Percentiles rank a stretch among this genome's conserved stretches.
Evolutionary conservation across 768 basidiomycete genomes (phyloP).

Genomic region (Boletus bicolor): DNA sequence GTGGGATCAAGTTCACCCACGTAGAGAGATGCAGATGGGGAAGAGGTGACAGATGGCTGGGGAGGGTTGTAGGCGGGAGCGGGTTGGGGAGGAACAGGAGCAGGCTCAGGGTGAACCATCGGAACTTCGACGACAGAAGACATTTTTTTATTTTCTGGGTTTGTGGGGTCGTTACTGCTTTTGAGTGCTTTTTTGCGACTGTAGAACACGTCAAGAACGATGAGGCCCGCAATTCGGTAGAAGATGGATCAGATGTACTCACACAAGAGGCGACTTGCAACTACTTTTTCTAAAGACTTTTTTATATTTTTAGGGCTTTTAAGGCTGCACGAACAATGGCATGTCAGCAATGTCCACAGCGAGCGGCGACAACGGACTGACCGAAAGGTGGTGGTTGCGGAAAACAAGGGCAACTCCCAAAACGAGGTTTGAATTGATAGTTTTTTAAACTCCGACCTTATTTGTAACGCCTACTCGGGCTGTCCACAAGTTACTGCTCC

Average conservation of each 20-base stretch:
- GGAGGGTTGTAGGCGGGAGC: slow-evolving; percentile 60
- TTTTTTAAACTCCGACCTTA: slow-evolving; percentile 41
- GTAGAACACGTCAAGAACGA: slow-evolving; percentile 13
- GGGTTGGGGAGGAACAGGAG: slow-evolving; percentile 41
- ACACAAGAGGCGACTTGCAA: slow-evolving; percentile 76
- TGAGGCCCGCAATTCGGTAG: slow-evolving; percentile 15
- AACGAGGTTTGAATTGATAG: slow-evolving; percentile 26
- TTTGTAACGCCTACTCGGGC: slow-evolving; percentile 5
- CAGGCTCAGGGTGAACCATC: slow-evolving; percentile 48
- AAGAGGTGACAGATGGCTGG: slow-evolving; percentile 48
- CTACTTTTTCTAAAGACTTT: slow-evolving; percentile 68
- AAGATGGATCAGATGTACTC: slow-evolving; percentile 28
- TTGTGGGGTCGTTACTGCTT: slow-evolving; percentile 87
- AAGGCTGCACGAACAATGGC: slow-evolving; percentile 38
- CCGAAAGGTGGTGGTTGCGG: slow-evolving; percentile 67
- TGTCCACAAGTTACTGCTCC: too few species aligned
- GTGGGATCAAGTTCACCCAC: slow-evolving; percentile 98
- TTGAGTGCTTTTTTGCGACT: slow-evolving; percentile 76
- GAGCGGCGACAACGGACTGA: slow-evolving; percentile 32
- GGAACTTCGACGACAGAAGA: slow-evolving; percentile 57
- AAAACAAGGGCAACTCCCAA: slow-evolving; percentile 36
- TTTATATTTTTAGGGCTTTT: slow-evolving; percentile 64
- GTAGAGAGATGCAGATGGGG: slow-evolving; percentile 92
- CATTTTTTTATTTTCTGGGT: slow-evolving; percentile 51
- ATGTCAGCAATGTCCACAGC: slow-evolving; percentile 14